Percentiles rank a stretch among this genome's conserved stretches.
Conservation (phyloP, 306 rosid species). For the Cicer chorassanicum region DNA sequence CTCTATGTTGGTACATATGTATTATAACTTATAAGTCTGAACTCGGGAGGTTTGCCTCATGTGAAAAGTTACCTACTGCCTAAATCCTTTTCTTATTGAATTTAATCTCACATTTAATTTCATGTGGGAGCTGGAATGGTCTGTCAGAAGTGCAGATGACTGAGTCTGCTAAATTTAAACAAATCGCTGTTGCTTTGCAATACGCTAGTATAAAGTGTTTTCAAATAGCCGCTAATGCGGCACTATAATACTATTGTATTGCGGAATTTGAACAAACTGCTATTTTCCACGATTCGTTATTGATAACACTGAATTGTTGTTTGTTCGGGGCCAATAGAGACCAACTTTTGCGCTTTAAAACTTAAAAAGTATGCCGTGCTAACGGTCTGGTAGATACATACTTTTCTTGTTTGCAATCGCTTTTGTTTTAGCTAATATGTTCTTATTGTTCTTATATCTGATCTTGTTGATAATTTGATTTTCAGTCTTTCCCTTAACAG, state of each 20-base stretch:
- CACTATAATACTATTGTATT: too few species aligned
- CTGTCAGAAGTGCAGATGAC: slow-evolving; percentile 13
- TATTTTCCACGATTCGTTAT: too few species aligned
- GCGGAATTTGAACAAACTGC: too few species aligned
- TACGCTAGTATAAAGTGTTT: too few species aligned
- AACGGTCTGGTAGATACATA: slow-evolving; percentile 5
- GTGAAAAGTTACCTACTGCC: slow-evolving; percentile 17
- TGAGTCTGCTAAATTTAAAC: slow-evolving; percentile 23
- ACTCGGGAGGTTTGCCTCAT: slow-evolving; percentile 24
- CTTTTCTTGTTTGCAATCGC: slow-evolving; percentile 4
- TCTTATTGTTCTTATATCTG: slow-evolving; percentile 1
- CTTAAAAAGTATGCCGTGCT: neutral
- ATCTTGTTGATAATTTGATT: slow-evolving; percentile 18
- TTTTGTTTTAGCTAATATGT: neutral
- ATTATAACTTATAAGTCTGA: slow-evolving; percentile 6
- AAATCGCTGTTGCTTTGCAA: too few species aligned
- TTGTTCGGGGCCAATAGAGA: neutral
- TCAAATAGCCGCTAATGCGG: too few species aligned
- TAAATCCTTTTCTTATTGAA: slow-evolving; percentile 32
- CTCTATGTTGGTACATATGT: slow-evolving; percentile 4
- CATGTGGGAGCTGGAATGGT: slow-evolving; percentile 10
- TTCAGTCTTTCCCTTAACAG: neutral
- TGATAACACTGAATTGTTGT: neutral
- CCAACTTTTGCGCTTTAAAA: neutral
- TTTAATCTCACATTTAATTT: slow-evolving; percentile 14